Evolutionary conservation across 2,329 filamentous ascomycete genomes (phyloP).

Genomic region (Fusarium pseudonygamai): DNA sequence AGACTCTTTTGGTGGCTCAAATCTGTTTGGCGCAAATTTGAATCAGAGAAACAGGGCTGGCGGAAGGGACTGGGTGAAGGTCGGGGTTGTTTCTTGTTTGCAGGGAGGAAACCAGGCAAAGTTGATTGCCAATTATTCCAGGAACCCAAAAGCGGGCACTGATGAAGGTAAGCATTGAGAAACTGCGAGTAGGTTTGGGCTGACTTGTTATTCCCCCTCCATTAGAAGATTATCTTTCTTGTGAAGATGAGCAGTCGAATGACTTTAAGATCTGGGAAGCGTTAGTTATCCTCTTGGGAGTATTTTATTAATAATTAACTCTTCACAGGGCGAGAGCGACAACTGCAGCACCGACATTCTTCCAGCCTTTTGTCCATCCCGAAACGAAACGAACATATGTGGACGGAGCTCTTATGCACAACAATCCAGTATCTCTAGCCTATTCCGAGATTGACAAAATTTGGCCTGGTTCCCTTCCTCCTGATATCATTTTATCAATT

Average conservation of each 20-base stretch:
- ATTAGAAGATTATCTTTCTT: conserved; percentile 7
- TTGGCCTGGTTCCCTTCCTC: background rate
- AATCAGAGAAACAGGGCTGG: background rate
- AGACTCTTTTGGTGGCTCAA: background rate
- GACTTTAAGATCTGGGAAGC: conserved; percentile 27
- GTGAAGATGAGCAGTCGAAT: background rate
- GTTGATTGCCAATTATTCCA: conserved; percentile 21
- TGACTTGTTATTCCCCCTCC: rapidly evolving
- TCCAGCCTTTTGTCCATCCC: conserved; percentile 3
- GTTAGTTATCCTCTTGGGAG: background rate
- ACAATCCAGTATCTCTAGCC: conserved; percentile 8
- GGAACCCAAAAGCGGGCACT: background rate
- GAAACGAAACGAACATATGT: background rate
- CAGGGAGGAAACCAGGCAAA: background rate
- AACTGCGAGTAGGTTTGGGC: rapidly evolving
- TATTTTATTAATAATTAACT: background rate
- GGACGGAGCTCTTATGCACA: background rate
- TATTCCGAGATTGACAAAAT: conserved; percentile 4
- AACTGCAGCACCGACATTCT: conserved; percentile 9
- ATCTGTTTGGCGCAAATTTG: background rate
- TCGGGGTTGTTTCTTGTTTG: conserved; percentile 12
- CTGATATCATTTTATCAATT: conserved; percentile 12
- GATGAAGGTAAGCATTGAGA: background rate
- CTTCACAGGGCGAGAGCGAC: conserved; percentile 13
- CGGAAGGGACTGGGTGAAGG: conserved; percentile 6